Evolutionary conservation across 2,329 filamentous ascomycete species (phyloP), one percentile per base, ranked within the genome.

Genomic region (Ceratocystis cacaofunesta): DNA sequence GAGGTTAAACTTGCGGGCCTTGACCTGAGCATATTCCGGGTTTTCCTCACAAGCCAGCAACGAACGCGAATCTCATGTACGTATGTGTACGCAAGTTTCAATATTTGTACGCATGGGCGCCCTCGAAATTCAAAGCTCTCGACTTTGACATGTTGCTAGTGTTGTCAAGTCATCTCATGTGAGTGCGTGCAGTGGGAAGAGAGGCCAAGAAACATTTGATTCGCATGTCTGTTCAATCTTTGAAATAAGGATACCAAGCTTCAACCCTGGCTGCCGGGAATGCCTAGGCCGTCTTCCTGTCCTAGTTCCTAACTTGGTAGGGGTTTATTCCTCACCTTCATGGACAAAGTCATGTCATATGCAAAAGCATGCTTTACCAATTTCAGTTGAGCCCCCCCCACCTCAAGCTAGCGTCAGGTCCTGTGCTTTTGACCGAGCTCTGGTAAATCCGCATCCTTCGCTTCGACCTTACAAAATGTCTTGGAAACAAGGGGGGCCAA

Each of bases 331-430:
- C n/a, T 58, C 55, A n/a, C 19, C 19, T 2, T n/a, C 4, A 58
- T 19, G 32, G 30, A n/a, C 17, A 15, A 58, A 36, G 12, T 36
- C 55, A n/a, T 36, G 55, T 32, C 28, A 32, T 58, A 32, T 15
- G 28, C 30, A 36, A 30, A 41, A 58, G 30, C 55, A n/a, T 6
- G 32, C 28, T 19, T 36, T 10, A 5, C 30, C 55, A 58, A 58
- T 32, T 58, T 58, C 55, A 58, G 55, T n/a, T 4, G 8, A n/a
- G 28, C 28, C 28, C 36, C 28, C 28, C 28, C 55, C 55, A 58
- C 55, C 55, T 58, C 55, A 58, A 36, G 25, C 7, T 36, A 58
- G 55, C 55, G 55, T 36, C 55, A 36, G 55, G 55, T 58, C 55
- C 55, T 36, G 55, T 58, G 55, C 55, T 58, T 10, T 19, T 4